phyloP scores from a whole-genome alignment of 352 stramenopile species.

The Blastocystis sp. region DNA sequence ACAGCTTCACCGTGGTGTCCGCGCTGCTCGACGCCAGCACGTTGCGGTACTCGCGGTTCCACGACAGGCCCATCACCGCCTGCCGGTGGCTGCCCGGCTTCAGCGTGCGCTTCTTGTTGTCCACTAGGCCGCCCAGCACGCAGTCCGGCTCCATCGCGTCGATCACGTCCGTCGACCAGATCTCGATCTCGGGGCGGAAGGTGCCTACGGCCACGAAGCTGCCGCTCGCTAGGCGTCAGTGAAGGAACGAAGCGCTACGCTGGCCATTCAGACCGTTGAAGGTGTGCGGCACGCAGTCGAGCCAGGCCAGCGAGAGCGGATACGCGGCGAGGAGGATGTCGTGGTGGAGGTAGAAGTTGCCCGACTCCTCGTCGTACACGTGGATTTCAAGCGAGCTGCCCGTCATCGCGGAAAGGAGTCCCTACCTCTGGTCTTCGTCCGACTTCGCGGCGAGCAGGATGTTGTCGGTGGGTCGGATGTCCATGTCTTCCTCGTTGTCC shows the following conservation, averaged over 20 bases:
- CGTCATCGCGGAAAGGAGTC: background rate
- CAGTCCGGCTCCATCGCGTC: constrained; percentile 92
- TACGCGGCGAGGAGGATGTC: constrained; percentile 97
- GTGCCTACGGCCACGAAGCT: constrained; percentile 98
- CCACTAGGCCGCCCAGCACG: constrained; percentile 87
- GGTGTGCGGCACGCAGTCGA: constrained; percentile 79
- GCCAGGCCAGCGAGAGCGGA: constrained; percentile 92
- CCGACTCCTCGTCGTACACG: constrained; percentile 92
- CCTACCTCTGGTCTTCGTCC: constrained; percentile 77
- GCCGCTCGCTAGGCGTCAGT: constrained; percentile 72
- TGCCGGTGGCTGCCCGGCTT: constrained; percentile 90
- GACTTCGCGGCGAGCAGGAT: constrained; percentile 83
- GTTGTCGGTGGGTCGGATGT: constrained; percentile 80
- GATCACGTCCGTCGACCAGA: constrained; percentile 98
- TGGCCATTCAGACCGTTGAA: constrained; percentile 58
- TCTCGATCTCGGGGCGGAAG: constrained; percentile 98
- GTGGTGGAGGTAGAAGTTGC: constrained; percentile 98
- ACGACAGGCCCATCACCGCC: constrained; percentile 94
- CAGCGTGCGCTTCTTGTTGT: constrained; percentile 76
- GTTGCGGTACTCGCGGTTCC: constrained; percentile 87
- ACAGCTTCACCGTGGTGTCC: constrained; percentile 94
- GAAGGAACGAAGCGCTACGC: background rate
- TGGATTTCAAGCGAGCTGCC: constrained; percentile 92
- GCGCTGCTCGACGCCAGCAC: constrained; percentile 94
- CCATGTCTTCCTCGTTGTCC: constrained; percentile 76